Conservation (phyloP, 2,329 filamentous ascomycete genomes). For the Talaromyces sp. region DNA sequence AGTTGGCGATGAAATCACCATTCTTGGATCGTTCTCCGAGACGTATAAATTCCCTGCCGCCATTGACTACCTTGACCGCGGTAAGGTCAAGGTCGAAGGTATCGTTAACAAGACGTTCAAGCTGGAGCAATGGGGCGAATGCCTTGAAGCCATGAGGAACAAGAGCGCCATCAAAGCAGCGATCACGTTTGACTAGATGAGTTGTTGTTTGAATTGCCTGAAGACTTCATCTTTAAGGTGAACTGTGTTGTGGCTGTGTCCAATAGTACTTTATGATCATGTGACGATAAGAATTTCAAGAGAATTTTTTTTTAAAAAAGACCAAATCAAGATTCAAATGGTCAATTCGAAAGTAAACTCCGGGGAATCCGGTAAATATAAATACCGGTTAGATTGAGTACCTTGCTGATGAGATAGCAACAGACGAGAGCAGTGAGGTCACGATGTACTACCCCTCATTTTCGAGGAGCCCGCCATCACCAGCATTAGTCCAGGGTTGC, state of each 20-base stretch:
- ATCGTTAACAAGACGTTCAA: conserved; percentile 71
- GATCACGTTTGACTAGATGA: conserved; percentile 60
- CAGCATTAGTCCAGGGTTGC: not conserved
- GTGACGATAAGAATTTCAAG: not conserved
- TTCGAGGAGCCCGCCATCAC: not conserved
- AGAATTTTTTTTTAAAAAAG: not conserved
- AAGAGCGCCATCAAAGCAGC: conserved; percentile 71
- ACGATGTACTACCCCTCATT: not conserved
- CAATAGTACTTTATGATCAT: not conserved
- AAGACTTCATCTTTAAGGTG: not conserved
- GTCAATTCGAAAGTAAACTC: not conserved
- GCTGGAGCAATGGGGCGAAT: conserved; percentile 68
- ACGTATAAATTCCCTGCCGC: conserved; percentile 66
- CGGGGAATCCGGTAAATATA: not conserved
- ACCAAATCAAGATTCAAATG: not conserved
- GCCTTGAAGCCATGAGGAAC: conserved; percentile 65
- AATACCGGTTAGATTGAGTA: not conserved
- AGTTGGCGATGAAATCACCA: conserved; percentile 61
- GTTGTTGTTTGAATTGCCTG: not conserved
- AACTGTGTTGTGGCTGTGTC: not conserved
- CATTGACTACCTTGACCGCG: conserved; percentile 48
- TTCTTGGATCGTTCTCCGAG: conserved; percentile 69
- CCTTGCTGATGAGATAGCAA: not conserved
- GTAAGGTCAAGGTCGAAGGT: conserved; percentile 50
- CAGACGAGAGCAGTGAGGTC: not conserved